A percentile compares a stretch with the other conserved stretches of the same genome.
phyloP scores from a whole-genome alignment of 176 grass and related monocot species.

The Puccinellia tenuiflora region DNA sequence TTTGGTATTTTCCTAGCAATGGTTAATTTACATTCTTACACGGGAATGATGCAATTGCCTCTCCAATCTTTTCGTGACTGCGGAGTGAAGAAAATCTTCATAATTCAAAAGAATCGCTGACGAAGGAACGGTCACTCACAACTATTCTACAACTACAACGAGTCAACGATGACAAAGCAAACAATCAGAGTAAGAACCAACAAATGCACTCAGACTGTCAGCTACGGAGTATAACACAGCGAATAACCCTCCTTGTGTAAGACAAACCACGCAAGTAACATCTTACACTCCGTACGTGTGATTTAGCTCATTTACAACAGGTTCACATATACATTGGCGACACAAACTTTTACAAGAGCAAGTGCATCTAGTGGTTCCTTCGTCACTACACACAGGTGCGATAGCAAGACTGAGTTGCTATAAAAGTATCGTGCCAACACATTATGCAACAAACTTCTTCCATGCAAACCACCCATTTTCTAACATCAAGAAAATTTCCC shows the following conservation, averaged over 20 bases:
- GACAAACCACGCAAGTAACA: neutral
- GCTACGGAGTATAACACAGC: neutral
- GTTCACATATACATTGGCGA: slow-evolving; percentile 1
- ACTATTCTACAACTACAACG: neutral
- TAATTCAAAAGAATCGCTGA: no score
- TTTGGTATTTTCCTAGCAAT: neutral
- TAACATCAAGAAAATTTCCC: neutral
- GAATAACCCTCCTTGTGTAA: neutral
- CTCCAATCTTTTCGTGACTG: neutral
- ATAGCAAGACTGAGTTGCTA: neutral
- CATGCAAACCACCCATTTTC: neutral
- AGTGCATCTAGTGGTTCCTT: neutral
- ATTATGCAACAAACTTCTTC: neutral
- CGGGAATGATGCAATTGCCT: neutral
- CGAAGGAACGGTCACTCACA: no score
- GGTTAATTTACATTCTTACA: neutral
- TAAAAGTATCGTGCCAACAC: neutral
- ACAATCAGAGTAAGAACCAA: neutral
- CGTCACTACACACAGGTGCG: neutral
- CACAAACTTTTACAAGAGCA: neutral
- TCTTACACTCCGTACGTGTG: neutral
- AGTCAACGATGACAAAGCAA: no score
- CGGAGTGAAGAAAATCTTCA: neutral
- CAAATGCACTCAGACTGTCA: neutral
- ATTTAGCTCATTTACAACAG: neutral